These are phyloP conservation scores for Candida glaebosa DNA, from an alignment of 805 yeast species.

Conservation along the genomic window DNA sequence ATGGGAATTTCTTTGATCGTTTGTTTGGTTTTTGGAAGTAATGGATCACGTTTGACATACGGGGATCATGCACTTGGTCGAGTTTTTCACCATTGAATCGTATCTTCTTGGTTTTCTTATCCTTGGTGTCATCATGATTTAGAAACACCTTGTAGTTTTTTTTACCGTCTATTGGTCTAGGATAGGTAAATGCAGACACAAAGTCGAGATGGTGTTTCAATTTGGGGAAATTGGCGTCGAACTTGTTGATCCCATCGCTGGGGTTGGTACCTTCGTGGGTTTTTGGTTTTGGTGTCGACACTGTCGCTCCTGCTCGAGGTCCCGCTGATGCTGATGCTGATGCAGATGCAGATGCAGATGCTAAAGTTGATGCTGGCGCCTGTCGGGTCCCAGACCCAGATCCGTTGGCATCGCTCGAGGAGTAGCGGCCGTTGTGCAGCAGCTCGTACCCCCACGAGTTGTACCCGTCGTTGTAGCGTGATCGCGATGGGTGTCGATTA, in stretches of 20 bases:
- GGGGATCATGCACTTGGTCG: conserved; percentile 37
- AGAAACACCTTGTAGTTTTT: conserved; percentile 44
- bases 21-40: conserved; percentile 38
- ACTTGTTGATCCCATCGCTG: conserved; percentile 28
- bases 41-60: conserved; percentile 20
- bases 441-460: neutral
- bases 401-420: neutral
- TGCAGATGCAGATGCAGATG: neutral
- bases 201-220: conserved; percentile 28
- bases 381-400: neutral
- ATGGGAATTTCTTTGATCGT: conserved; percentile 38
- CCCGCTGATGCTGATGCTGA: neutral
- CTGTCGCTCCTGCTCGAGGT: neutral
- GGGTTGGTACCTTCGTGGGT: conserved; percentile 27
- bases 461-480: neutral
- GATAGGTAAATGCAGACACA: conserved; percentile 8
- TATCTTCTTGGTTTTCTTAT: conserved; percentile 35
- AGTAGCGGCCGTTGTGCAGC: neutral
- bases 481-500: neutral
- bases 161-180: conserved; percentile 12
- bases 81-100: conserved; percentile 30
- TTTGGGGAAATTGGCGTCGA: conserved; percentile 25
- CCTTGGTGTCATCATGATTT: conserved; percentile 44
- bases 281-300: neutral
- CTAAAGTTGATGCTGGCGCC: neutral